A percentile compares a stretch with the other conserved stretches of the same genome.
Conservation (phyloP, 2,329 filamentous ascomycete species). For the Fusarium coicis region DNA sequence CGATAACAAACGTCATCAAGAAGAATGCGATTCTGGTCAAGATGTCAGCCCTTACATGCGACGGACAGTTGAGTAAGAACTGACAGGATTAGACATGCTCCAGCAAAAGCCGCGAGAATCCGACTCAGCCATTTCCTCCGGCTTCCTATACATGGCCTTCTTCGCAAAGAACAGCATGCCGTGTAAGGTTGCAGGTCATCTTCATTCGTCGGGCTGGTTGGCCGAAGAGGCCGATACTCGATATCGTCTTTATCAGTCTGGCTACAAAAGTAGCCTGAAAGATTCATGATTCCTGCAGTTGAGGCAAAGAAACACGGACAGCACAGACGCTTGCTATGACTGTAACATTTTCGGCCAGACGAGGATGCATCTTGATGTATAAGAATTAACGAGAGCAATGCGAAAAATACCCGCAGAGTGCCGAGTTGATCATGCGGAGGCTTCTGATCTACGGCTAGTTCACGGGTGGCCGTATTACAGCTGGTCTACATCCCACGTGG, state of each 20-base stretch:
- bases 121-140: constrained; percentile 3
- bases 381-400: not conserved
- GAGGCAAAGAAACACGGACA: not conserved
- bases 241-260: constrained; percentile 12
- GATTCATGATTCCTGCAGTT: constrained; percentile 4
- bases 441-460: constrained; percentile 5
- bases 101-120: not conserved
- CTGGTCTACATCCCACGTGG: constrained; percentile 32
- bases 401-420: constrained; percentile 19
- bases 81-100: constrained; percentile 18
- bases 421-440: constrained; percentile 26
- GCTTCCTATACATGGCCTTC: not conserved
- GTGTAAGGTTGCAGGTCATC: not conserved
- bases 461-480: constrained; percentile 32
- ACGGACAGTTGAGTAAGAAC: not conserved
- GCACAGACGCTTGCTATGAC: not conserved
- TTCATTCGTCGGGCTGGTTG: not conserved
- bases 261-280: constrained; percentile 22
- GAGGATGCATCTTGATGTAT: not conserved
- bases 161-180: not conserved
- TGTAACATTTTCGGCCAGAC: not conserved
- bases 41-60: not conserved
- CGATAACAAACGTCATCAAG: constrained; percentile 17
- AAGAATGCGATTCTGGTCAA: constrained; percentile 18
- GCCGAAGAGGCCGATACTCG: constrained; percentile 26